These are phyloP conservation scores for Cyphellophora attinorum DNA, from an alignment of 2,329 filamentous ascomycete species.

Conservation along the genomic window DNA sequence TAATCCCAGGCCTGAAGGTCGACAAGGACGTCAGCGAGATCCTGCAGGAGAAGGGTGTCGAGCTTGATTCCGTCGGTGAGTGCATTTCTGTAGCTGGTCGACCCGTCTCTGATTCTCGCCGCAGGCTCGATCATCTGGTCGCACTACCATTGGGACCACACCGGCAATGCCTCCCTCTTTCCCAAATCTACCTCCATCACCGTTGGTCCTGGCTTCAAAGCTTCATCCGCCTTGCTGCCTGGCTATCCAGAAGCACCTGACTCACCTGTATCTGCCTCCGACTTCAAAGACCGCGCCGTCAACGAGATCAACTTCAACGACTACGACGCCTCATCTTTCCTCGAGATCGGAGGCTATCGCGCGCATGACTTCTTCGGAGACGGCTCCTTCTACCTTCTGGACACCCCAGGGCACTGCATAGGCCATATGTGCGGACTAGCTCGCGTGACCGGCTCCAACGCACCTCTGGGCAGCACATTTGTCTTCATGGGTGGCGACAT, in stretches of 20 bases:
- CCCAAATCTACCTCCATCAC: slow-evolving; percentile 36
- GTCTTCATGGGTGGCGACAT: slow-evolving; percentile 43
- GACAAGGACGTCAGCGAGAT: slow-evolving; percentile 14
- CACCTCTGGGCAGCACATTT: slow-evolving; percentile 28
- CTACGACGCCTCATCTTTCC: slow-evolving; percentile 24
- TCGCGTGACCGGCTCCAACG: slow-evolving; percentile 26
- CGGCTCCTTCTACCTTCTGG: slow-evolving; percentile 32
- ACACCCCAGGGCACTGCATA: slow-evolving; percentile 36
- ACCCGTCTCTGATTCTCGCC: neutral
- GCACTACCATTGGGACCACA: slow-evolving; percentile 33
- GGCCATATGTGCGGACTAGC: slow-evolving; percentile 42
- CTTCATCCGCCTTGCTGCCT: slow-evolving; percentile 33
- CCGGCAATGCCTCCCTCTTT: slow-evolving; percentile 40
- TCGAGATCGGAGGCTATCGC: slow-evolving; percentile 25
- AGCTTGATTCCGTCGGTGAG: neutral
- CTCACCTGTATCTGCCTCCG: slow-evolving; percentile 25
- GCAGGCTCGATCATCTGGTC: slow-evolving; percentile 19
- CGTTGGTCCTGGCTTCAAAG: slow-evolving; percentile 42
- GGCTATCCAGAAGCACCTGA: slow-evolving; percentile 35
- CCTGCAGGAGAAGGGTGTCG: slow-evolving; percentile 12
- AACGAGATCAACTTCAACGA: slow-evolving; percentile 16
- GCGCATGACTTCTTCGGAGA: slow-evolving; percentile 33
- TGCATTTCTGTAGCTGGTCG: neutral
- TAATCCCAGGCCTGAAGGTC: slow-evolving; percentile 3
- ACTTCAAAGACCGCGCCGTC: slow-evolving; percentile 21